Conservation (phyloP, 768 basidiomycete genomes). For the Suillus tomentosus region DNA sequence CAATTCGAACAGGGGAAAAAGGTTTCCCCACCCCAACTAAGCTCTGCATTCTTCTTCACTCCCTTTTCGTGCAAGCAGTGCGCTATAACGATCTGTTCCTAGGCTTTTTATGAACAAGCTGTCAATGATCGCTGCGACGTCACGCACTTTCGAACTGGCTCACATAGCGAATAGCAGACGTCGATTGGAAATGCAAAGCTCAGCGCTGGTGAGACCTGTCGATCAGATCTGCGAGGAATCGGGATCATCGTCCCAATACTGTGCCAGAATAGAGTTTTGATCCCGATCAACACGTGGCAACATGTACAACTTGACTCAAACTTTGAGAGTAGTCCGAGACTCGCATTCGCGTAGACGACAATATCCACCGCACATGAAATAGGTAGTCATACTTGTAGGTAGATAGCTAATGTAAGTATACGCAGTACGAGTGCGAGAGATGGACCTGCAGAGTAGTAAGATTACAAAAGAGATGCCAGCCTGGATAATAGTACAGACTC, state of each 20-base stretch:
- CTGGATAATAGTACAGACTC: slow-evolving; percentile 17
- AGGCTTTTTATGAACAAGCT: background rate
- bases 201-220: background rate
- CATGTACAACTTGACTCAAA: background rate
- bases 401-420: slow-evolving; percentile 16
- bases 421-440: slow-evolving; percentile 10
- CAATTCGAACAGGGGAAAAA: background rate
- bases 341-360: background rate
- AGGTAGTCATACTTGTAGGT: slow-evolving; percentile 9
- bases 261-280: background rate
- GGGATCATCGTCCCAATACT: background rate
- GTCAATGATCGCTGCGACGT: background rate
- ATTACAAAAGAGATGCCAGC: slow-evolving; percentile 9
- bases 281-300: slow-evolving; percentile 5
- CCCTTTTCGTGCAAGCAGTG: background rate
- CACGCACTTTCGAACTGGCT: background rate
- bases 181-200: background rate
- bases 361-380: slow-evolving; percentile 5
- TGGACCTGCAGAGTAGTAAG: slow-evolving; percentile 9
- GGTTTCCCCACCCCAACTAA: background rate
- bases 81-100: background rate
- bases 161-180: background rate
- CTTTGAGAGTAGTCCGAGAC: background rate
- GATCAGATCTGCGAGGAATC: slow-evolving; percentile 1
- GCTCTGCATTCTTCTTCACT: background rate